Percentiles rank a stretch among this genome's conserved stretches.
phyloP scores from a whole-genome alignment of 352 stramenopile species.

The Phytopythium litorale region DNA sequence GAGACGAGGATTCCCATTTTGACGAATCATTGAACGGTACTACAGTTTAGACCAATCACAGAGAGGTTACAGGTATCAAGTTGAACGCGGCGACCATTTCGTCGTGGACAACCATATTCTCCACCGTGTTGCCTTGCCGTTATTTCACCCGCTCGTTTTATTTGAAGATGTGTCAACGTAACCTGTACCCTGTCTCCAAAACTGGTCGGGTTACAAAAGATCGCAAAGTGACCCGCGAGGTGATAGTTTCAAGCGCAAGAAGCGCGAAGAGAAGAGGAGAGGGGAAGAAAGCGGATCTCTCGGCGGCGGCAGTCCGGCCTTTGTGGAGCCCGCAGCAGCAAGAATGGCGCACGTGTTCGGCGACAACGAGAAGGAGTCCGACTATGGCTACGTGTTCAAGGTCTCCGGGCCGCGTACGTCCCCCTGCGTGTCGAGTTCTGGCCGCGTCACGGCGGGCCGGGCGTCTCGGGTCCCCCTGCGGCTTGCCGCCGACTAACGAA shows the following conservation, averaged over 20 bases:
- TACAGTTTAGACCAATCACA: slow-evolving; percentile 29
- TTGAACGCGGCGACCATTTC: neutral
- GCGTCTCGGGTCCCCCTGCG: neutral
- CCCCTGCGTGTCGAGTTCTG: neutral
- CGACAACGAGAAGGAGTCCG: slow-evolving; percentile 85
- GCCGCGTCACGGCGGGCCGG: neutral
- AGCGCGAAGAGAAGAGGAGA: slow-evolving; percentile 5
- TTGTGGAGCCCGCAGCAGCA: neutral
- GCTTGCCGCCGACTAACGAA: neutral
- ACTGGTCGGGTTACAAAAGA: slow-evolving; percentile 26
- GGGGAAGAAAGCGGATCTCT: slow-evolving; percentile 8
- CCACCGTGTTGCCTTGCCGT: slow-evolving; percentile 5
- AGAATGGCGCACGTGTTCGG: slow-evolving; percentile 81
- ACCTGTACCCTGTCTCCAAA: neutral
- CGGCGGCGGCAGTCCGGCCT: neutral
- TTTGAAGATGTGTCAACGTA: neutral
- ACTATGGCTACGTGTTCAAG: slow-evolving; percentile 99
- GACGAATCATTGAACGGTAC: neutral
- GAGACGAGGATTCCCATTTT: slow-evolving; percentile 5
- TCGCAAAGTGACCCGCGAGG: slow-evolving; percentile 18
- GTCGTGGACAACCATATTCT: slow-evolving; percentile 10
- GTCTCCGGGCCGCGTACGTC: slow-evolving; percentile 96
- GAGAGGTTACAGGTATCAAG: neutral
- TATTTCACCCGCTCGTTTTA: slow-evolving; percentile 16
- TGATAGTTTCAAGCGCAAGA: slow-evolving; percentile 1